Evolutionary conservation across 2,329 filamentous ascomycete species (phyloP).

Genomic region (Pseudogymnoascus sp.): DNA sequence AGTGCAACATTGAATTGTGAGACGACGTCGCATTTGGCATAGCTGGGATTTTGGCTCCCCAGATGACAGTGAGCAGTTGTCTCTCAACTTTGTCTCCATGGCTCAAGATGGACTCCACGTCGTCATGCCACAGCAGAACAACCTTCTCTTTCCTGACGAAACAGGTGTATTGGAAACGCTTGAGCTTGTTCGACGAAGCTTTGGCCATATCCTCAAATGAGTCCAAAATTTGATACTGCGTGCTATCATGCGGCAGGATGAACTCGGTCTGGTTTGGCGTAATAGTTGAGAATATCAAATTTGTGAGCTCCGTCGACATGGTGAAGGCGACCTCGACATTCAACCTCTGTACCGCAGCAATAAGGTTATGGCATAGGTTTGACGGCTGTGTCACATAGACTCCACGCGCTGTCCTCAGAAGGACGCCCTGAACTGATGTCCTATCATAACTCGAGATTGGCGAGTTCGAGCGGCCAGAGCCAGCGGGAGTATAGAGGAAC

Average conservation of each 20-base stretch:
- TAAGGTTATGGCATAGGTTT: conserved; percentile 30
- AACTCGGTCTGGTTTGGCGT: conserved; percentile 36
- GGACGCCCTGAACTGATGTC: conserved; percentile 27
- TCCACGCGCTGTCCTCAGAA: conserved; percentile 33
- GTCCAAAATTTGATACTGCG: conserved; percentile 38
- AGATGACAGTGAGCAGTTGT: conserved; percentile 17
- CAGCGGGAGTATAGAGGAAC: neutral
- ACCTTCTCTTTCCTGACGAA: conserved; percentile 35
- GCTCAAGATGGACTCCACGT: conserved; percentile 33
- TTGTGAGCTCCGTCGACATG: conserved; percentile 40
- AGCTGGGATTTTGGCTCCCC: conserved; percentile 21
- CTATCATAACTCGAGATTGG: conserved; percentile 10
- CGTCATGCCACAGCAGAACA: conserved; percentile 37
- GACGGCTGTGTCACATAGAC: conserved; percentile 36
- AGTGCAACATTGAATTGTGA: neutral
- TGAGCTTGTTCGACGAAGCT: conserved; percentile 32
- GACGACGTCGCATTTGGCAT: neutral
- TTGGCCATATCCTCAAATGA: conserved; percentile 34
- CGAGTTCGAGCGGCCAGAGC: conserved; percentile 1
- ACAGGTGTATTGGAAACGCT: conserved; percentile 37
- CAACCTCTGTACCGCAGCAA: conserved; percentile 36
- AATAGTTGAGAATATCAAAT: conserved; percentile 36
- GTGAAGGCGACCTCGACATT: conserved; percentile 41
- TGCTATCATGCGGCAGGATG: conserved; percentile 33
- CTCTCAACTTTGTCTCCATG: conserved; percentile 28